phyloP scores from a whole-genome alignment of 805 yeast species.

The Myxozyma neotropica region DNA sequence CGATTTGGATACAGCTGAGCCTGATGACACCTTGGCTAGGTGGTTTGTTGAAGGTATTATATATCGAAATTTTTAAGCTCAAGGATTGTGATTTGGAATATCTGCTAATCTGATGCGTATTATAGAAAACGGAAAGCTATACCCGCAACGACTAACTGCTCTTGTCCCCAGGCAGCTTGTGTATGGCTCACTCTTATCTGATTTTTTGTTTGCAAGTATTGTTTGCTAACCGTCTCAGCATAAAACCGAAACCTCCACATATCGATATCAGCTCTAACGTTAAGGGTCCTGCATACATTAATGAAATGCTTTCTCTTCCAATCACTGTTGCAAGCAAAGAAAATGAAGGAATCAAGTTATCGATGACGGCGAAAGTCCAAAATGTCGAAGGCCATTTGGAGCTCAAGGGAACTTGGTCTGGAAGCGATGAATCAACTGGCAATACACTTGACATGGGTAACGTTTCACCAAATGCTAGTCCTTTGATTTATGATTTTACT shows the following conservation, averaged over 20 bases:
- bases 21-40: constrained; percentile 8
- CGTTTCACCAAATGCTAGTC: background rate
- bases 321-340: constrained; percentile 25
- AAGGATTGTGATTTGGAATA: too few relatives aligned
- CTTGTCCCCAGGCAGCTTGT: constrained; percentile 11
- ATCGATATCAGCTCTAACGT: constrained; percentile 19
- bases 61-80: background rate
- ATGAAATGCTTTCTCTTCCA: constrained; percentile 19
- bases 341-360: constrained; percentile 15
- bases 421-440: background rate
- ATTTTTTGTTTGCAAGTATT: background rate
- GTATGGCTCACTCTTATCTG: constrained; percentile 1
- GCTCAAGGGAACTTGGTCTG: background rate
- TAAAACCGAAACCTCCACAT: constrained; percentile 31
- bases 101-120: background rate
- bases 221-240: background rate
- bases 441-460: constrained; percentile 9
- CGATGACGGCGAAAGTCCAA: constrained; percentile 8
- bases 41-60: constrained; percentile 21
- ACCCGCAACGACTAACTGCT: constrained; percentile 13
- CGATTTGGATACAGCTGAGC: background rate
- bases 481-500: background rate
- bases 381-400: constrained; percentile 18
- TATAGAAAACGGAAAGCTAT: constrained; percentile 9
- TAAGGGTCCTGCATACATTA: constrained; percentile 28